Base-by-base conservation (phyloP, 768 basidiomycete genomes). In the Pholiota conissans region DNA sequence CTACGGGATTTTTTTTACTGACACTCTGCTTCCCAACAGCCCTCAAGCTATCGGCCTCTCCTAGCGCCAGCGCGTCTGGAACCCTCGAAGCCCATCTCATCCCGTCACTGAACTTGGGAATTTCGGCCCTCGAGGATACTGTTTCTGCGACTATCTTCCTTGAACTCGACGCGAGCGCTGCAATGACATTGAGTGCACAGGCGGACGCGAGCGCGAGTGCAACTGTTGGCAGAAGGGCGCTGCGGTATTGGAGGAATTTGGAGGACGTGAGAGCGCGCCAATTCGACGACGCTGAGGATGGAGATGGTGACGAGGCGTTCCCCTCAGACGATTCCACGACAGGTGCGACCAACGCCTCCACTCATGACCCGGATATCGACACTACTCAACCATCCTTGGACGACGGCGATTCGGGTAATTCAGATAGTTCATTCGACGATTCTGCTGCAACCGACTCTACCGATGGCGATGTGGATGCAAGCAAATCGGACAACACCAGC, bases 31-130 rank as follows among this genome's bases (percentile, higher is more conserved):
- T 40, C 47, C 16, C 28, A n/a, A n/a, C 54, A 78, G 78, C 76
- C 13, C 61, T 83, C n/a, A 70, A 71, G 58, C 66, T 82, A 20
- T 72, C 75, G 6, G 75, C 74, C 3, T 69, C 67, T 55, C 76
- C 80, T 2, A 71, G 68, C 18, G 73, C 74, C n/a, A 69, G 69
- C 7, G 73, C 77, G 11, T 75, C 74, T 2, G 79, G 78, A 11
- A 73, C 65, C 2, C 57, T 84, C 26, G 67, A 71, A 26, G 81
- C 76, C 2, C 81, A 84, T 63, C 66, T 84, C 32, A 82, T 79
- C 56, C 84, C 82, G 0, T 68, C 69, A 34, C 58, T 83, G 48
- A 76, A 78, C 52, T 68, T 85, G 52, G 78, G 79, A 4, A 63
- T 85, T 30, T 64, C 67, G 6, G 78, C 78, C 3, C 68, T 84